phyloP scores from a whole-genome alignment of 306 rosid genomes.

The Gleditsia sinensis region DNA sequence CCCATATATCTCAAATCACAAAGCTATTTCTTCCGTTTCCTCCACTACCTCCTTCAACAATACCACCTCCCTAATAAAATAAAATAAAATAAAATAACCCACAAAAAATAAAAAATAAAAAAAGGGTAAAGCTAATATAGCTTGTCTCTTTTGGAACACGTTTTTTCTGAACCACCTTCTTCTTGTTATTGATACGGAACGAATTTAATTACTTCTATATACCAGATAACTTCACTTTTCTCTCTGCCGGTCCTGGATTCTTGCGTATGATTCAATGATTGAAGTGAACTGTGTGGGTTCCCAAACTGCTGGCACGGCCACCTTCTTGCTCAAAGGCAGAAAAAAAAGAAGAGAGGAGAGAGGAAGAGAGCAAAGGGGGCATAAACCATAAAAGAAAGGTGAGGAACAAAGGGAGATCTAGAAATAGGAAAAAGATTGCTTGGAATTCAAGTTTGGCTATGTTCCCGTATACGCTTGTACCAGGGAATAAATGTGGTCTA shows the following conservation, averaged over 20 bases:
- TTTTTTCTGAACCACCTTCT: conserved; percentile 36
- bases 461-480: conserved; percentile 47
- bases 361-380: conserved; percentile 2
- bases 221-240: conserved; percentile 17
- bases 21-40: conserved; percentile 28
- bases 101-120: conserved; percentile 9
- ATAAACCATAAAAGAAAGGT: conserved; percentile 26
- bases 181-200: conserved; percentile 27
- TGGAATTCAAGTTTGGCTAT: conserved; percentile 61
- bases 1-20: conserved; percentile 42
- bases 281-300: conserved; percentile 9
- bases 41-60: conserved; percentile 42
- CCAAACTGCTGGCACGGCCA: conserved; percentile 8
- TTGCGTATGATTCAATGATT: conserved; percentile 30
- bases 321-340: conserved; percentile 28
- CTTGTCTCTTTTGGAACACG: conserved; percentile 47
- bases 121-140: conserved; percentile 22
- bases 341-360: conserved; percentile 8
- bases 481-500: conserved; percentile 32
- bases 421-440: conserved; percentile 56
- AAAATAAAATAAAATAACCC: no score
- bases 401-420: conserved; percentile 27
- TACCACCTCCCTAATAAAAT: not conserved
- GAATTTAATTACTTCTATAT: conserved; percentile 29
- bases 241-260: conserved; percentile 3